Evolutionary conservation across 257 asterid genomes (phyloP).

Genomic region (Verbascum thapsus): DNA sequence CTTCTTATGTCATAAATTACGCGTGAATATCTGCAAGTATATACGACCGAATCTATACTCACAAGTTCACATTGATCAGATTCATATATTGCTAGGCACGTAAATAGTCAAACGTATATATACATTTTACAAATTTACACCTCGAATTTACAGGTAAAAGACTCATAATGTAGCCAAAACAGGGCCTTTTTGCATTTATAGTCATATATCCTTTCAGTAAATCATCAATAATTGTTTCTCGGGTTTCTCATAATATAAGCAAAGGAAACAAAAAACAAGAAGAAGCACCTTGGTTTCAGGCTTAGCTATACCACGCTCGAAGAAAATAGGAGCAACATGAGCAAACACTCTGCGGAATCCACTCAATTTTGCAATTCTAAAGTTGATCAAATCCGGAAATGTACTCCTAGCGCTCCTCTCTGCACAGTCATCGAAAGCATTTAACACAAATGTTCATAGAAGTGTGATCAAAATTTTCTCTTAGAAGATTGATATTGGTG

Average conservation of each 20-base stretch:
- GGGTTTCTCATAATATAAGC: neutral
- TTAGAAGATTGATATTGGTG: neutral
- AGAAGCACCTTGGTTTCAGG: slow-evolving; percentile 81
- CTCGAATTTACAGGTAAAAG: too few relatives aligned
- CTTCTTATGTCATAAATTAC: too few relatives aligned
- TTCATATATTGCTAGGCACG: too few relatives aligned
- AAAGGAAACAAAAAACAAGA: neutral
- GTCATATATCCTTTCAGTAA: slow-evolving; percentile 3
- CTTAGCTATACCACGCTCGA: slow-evolving; percentile 84
- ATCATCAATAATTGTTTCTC: neutral
- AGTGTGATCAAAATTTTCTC: neutral
- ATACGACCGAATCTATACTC: too few relatives aligned
- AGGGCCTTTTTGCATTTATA: slow-evolving; percentile 1
- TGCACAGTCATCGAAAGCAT: slow-evolving; percentile 35
- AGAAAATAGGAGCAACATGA: slow-evolving; percentile 90
- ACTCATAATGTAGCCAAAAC: too few relatives aligned
- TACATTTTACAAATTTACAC: too few relatives aligned
- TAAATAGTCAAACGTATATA: too few relatives aligned
- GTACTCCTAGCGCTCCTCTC: slow-evolving; percentile 97
- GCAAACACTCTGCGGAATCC: slow-evolving; percentile 94
- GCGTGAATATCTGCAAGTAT: too few relatives aligned
- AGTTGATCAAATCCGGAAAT: slow-evolving; percentile 86
- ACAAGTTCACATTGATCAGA: too few relatives aligned
- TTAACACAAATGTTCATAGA: neutral
- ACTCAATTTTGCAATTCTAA: slow-evolving; percentile 75